Conservation (phyloP, 2,329 filamentous ascomycete species). For the Lecanicillium sp. region DNA sequence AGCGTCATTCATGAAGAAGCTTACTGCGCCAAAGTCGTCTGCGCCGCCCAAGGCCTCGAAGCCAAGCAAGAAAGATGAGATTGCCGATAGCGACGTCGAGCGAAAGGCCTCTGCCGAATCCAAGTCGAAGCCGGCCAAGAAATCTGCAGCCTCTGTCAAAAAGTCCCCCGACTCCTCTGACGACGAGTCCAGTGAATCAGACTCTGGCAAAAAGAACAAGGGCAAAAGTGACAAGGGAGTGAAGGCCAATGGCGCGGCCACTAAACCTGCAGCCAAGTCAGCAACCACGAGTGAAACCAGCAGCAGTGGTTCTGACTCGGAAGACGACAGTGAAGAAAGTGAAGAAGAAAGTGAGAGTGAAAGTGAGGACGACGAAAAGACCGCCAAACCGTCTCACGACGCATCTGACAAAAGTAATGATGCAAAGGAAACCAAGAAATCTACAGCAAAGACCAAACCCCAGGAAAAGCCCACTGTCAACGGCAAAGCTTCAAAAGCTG, state of each 20-base stretch:
- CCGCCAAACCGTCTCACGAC: background rate
- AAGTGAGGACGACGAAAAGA: conserved; percentile 9
- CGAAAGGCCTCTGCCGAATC: conserved; percentile 20
- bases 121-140: conserved; percentile 9
- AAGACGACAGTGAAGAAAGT: conserved; percentile 17
- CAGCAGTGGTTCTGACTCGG: conserved; percentile 9
- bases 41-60: conserved; percentile 10
- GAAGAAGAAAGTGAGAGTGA: conserved; percentile 20
- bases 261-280: conserved; percentile 16
- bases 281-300: conserved; percentile 6
- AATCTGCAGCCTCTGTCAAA: conserved; percentile 8
- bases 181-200: conserved; percentile 8
- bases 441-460: conserved; percentile 12
- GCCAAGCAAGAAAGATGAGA: conserved; percentile 27
- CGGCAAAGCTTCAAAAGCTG: conserved; percentile 8
- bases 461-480: conserved; percentile 11
- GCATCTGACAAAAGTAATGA: conserved; percentile 18
- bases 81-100: conserved; percentile 34
- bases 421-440: conserved; percentile 9
- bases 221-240: conserved; percentile 12
- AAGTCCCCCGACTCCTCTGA: conserved; percentile 9
- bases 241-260: conserved; percentile 17
- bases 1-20: conserved; percentile 24
- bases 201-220: conserved; percentile 14
- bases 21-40: conserved; percentile 12